Conservation (phyloP, 1,139 yeast species). For the Candida anutae region DNA sequence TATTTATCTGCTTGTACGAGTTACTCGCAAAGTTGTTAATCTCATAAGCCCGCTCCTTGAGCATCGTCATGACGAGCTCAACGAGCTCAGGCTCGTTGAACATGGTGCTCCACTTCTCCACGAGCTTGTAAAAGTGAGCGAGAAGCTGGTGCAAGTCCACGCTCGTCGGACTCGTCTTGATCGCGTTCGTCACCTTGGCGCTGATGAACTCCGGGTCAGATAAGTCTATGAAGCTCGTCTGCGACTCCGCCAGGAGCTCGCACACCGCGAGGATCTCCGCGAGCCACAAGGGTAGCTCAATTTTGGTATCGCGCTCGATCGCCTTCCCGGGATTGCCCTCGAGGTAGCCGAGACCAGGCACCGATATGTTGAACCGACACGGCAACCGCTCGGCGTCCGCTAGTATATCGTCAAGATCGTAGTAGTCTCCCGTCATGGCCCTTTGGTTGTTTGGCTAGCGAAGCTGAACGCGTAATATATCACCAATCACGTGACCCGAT, state of each 20-base stretch:
- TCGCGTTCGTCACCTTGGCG: slow-evolving; percentile 64
- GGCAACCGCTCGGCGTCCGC: slow-evolving; percentile 70
- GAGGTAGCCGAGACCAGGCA: slow-evolving; percentile 83
- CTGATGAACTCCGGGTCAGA: slow-evolving; percentile 62
- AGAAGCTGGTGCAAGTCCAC: slow-evolving; percentile 64
- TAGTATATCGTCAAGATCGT: slow-evolving; percentile 81
- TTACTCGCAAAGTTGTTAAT: slow-evolving; percentile 67
- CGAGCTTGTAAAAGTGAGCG: slow-evolving; percentile 59
- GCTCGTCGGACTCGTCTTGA: slow-evolving; percentile 63
- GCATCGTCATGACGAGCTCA: slow-evolving; percentile 44
- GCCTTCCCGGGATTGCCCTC: slow-evolving; percentile 72
- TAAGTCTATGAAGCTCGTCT: slow-evolving; percentile 58
- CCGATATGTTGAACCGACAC: slow-evolving; percentile 65
- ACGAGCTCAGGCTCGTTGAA: slow-evolving; percentile 61
- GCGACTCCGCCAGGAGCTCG: slow-evolving; percentile 27
- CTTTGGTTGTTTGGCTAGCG: too few species aligned
- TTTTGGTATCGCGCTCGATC: slow-evolving; percentile 53
- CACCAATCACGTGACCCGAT: too few species aligned
- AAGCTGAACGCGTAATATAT: too few species aligned
- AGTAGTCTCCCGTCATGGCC: slow-evolving; percentile 40
- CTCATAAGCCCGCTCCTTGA: slow-evolving; percentile 59
- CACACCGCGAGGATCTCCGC: slow-evolving; percentile 69
- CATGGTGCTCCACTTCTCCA: slow-evolving; percentile 67
- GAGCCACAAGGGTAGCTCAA: slow-evolving; percentile 86
- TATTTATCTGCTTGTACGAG: slow-evolving; percentile 33